A percentile compares a stretch with the other conserved stretches of the same genome.
These are phyloP conservation scores for Cordia subcordata DNA, from an alignment of 257 asterid genomes.

Conservation along the genomic window DNA sequence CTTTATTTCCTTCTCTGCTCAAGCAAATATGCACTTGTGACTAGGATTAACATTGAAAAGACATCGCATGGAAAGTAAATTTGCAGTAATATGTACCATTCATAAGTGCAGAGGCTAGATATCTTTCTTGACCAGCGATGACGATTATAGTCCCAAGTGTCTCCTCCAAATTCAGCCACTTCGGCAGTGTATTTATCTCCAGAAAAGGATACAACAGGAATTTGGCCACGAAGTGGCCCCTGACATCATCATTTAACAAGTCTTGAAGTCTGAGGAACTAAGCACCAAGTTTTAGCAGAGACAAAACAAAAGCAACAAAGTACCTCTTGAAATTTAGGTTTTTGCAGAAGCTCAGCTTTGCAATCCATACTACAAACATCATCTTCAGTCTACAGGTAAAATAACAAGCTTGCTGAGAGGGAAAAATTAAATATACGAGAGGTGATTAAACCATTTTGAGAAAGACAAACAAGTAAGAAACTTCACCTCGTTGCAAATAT, in stretches of 20 bases:
- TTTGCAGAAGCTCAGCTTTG: conserved; percentile 60
- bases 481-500: conserved; percentile 73
- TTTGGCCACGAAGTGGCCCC: conserved; percentile 30
- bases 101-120: conserved; percentile 69
- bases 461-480: conserved; percentile 13
- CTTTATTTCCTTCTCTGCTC: too few relatives aligned
- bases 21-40: too few relatives aligned
- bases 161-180: conserved; percentile 66
- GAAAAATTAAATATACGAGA: conserved; percentile 5
- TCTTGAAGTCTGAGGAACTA: conserved; percentile 8
- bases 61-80: too few relatives aligned
- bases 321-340: conserved; percentile 46
- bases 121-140: conserved; percentile 65
- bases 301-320: conserved; percentile 11
- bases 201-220: conserved; percentile 28
- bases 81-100: conserved; percentile 41
- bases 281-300: background rate
- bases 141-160: conserved; percentile 55
- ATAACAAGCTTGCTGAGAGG: conserved; percentile 13
- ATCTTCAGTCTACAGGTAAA: conserved; percentile 56
- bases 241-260: conserved; percentile 21
- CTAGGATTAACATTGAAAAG: too few relatives aligned
- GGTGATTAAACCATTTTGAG: conserved; percentile 4
- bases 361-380: conserved; percentile 88
- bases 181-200: conserved; percentile 32